Base-by-base conservation (phyloP, 352 stramenopile species). In the Phytophthora nicotianae region DNA sequence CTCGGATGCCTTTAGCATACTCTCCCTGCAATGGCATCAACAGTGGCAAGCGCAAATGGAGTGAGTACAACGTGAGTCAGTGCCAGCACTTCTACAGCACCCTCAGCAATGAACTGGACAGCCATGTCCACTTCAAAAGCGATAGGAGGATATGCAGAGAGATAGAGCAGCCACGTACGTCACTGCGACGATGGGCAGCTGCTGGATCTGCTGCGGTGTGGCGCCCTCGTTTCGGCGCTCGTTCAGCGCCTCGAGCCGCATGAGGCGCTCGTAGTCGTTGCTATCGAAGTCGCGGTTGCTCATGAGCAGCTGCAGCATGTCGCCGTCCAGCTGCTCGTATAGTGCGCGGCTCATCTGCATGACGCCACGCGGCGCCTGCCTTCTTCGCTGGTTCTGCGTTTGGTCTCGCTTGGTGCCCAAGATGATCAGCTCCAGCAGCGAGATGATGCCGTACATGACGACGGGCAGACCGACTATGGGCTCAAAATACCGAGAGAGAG, bases 251-350 rank as follows among this genome's bases (percentile, higher is more conserved):
- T 95, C 77, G 0, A 95, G 68, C 26, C 79, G 66, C 71, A 93
- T 75, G 24, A 93, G 64, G 2, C 76, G 79, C 58, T 91, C 84
- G 35, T 89, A 91, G 53, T 95, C 77, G 17, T 79, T 82, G 46
- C 75, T 83, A 29, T 77, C 75, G 40, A 93, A 93, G 67, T 93
- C 84, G 27, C 82, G 80, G 32, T 78, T 87, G 33, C 70, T 88
- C 49, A 89, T 58, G 26, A 93, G 74, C 19, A 91, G 56, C 58
- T 83, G 74, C 20, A 93, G 50, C 49, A 81, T 64, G 7, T 89
- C 82, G 10, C 66, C 58, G 55, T 93, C 84, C 40, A 93, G 49
- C 48, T 86, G 81, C 48, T 90, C 77, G 54, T 87, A 92, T 21
- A 90, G 52, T 14, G 77, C 62, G 24, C 81, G 81, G 24, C 81